Evolutionary conservation across 805 yeast species (phyloP), one percentile per base, ranked within the genome.

Genomic region (Candida insectorum): DNA sequence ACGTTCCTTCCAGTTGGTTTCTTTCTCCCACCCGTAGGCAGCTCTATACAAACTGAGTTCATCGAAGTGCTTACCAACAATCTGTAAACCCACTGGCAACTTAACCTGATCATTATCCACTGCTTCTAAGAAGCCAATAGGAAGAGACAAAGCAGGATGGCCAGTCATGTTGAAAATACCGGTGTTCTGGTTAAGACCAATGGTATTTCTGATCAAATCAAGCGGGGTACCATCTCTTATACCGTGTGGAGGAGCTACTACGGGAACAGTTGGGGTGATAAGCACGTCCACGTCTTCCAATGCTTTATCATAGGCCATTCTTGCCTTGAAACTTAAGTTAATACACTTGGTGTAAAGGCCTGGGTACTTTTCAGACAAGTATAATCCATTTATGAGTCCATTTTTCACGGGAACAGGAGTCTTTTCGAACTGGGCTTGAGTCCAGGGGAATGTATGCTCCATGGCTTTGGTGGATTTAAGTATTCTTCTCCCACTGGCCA

Each of bases 171-270:
- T 37, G 27, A 41, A 41, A 9, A 41, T 37, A 2, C 45, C 45
- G n/a, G 45, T 37, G 27, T 41, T 41, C 2, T 37, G 36, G 29
- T 41, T 41, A 24, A 41, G 33, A 3, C 45, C 45, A 15, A 41
- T 35, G 18, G 45, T 41, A 17, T 37, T 34, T 22, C 37, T 37
- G 18, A 41, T 41, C 27, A 41, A 28, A 12, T 34, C 42, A 14
- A 41, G 19, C 5, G 45, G 45, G 7, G 33, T 24, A 6, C 41
- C 45, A 18, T 37, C 40, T 32, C 45, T 31, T 4, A 34, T 32
- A 6, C 45, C 45, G 21, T 41, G 45, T 9, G 42, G 41, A 13
- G 45, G 45, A n/a, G 45, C 45, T 5, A 41, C 45, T 19, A 34
- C 34, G 7, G 45, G 41, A 2, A 31, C 31, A 10, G 45, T 41